phyloP scores from a whole-genome alignment of 2,329 filamentous ascomycete genomes.

The Pyricularia sp. region DNA sequence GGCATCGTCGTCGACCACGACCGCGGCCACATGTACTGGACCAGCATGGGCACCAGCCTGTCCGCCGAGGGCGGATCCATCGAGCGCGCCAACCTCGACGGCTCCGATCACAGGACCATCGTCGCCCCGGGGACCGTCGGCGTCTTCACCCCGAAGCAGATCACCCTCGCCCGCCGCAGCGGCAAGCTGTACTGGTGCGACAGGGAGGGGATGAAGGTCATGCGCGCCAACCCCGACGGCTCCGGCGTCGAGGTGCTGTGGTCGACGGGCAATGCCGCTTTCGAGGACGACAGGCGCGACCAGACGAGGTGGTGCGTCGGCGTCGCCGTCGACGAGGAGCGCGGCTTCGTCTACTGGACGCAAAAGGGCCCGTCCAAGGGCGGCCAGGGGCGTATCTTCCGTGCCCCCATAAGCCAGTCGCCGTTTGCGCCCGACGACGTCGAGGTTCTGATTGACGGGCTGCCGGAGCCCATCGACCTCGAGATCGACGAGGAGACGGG shows the following conservation, averaged over 20 bases:
- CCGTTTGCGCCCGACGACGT: slow-evolving; percentile 29
- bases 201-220: slow-evolving; percentile 31
- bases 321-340: slow-evolving; percentile 32
- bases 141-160: slow-evolving; percentile 33
- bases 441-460: slow-evolving; percentile 27
- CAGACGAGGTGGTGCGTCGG: slow-evolving; percentile 43
- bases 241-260: slow-evolving; percentile 28
- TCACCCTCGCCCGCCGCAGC: slow-evolving; percentile 20
- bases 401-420: slow-evolving; percentile 29
- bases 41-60: slow-evolving; percentile 32
- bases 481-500: slow-evolving; percentile 36
- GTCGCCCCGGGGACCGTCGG: slow-evolving; percentile 33
- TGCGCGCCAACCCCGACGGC: slow-evolving; percentile 29
- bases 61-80: slow-evolving; percentile 27
- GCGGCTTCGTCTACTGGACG: slow-evolving; percentile 46
- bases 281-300: slow-evolving; percentile 18
- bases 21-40: slow-evolving; percentile 35
- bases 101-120: slow-evolving; percentile 31
- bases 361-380: slow-evolving; percentile 48
- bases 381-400: slow-evolving; percentile 40
- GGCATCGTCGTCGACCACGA: slow-evolving; percentile 28
- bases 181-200: slow-evolving; percentile 31
- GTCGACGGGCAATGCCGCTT: slow-evolving; percentile 19
- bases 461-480: slow-evolving; percentile 50
- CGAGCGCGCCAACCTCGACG: slow-evolving; percentile 36